A percentile compares a stretch with the other conserved stretches of the same genome.
These are phyloP conservation scores for Lipomyces anomalus DNA, from an alignment of 805 yeast genomes.

Conservation along the genomic window DNA sequence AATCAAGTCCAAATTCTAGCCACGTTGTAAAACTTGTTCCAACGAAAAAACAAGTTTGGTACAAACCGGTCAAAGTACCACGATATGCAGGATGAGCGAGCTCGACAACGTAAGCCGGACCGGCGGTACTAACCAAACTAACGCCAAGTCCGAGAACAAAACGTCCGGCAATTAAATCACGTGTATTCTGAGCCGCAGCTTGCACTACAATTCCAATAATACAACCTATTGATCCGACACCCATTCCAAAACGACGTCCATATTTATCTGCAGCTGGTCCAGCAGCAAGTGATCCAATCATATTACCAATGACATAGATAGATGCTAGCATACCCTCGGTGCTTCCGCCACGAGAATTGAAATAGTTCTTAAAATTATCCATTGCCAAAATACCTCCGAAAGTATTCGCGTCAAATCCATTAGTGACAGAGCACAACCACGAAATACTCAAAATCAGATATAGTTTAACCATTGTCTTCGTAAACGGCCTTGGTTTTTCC, in stretches of 20 bases:
- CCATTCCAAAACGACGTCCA: not conserved
- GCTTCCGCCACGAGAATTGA: too few species aligned
- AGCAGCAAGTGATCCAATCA: not conserved
- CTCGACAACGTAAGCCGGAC: conserved; percentile 33
- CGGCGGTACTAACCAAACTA: conserved; percentile 47
- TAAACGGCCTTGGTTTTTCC: too few species aligned
- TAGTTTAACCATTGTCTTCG: too few species aligned
- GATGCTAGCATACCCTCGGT: too few species aligned
- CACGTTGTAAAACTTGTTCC: conserved; percentile 30
- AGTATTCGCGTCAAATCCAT: too few species aligned
- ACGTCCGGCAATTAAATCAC: conserved; percentile 39
- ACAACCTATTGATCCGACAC: not conserved
- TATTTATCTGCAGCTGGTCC: not conserved
- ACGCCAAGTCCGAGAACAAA: conserved; percentile 49
- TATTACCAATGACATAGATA: too few species aligned
- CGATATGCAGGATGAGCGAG: conserved; percentile 20
- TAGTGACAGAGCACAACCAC: too few species aligned
- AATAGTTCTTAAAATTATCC: too few species aligned
- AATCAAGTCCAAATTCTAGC: conserved; percentile 39
- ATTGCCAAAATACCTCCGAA: too few species aligned
- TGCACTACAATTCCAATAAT: not conserved
- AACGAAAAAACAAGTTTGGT: conserved; percentile 27
- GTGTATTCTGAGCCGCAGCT: not conserved
- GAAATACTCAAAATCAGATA: too few species aligned
- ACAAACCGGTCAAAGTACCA: conserved; percentile 20